Base-by-base conservation (phyloP, 2,329 filamentous ascomycete genomes). In the Apiospora koreana region DNA sequence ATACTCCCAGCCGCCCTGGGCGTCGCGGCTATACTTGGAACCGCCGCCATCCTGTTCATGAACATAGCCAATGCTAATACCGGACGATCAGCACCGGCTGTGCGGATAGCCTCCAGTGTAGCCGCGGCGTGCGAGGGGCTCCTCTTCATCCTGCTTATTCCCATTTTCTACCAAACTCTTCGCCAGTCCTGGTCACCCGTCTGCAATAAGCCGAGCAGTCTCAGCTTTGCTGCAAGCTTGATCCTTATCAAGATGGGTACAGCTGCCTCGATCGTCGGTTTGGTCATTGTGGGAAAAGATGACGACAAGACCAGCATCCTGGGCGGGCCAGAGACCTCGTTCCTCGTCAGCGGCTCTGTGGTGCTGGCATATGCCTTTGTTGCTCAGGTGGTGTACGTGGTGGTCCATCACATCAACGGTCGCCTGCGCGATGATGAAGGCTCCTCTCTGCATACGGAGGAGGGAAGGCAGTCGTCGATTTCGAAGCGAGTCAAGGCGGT, bases 401-500 rank as follows among this genome's bases (percentile, higher is more conserved):
- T 85, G 35, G 74, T 80, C 35, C 82, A 85, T 73, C 85, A 86
- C 72, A 73, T 86, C 42, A 71, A 79, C 43, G 78, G 77, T 28
- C 81, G 84, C 35, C 69, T 78, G 1, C 73, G 76, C n/a, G 73
- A 75, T 10, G 77, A 74, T n/a, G 73, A 76, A 62, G 75, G 75
- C 3, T 71, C 72, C 21, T 78, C 77, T 45, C 76, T 79, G 50
- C 76, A 79, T 42, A 77, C 78, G 41, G 77, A 80, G 10, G 79
- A 81, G 35, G 79, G 80, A 48, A 77, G 75, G 42, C 76, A 72
- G 46, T 76, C 76, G 12, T 77, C 78, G 12, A 75, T 78, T 14
- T 73, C 77, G 25, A 77, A 78, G 38, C 80, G 83, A n/a, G 78
- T 88, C 74, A 89, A 89, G 77, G 81, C 86, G 5, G 82, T 89